phyloP scores from a whole-genome alignment of 2,329 filamentous ascomycete genomes.

The Sclerotinia trifoliorum region DNA sequence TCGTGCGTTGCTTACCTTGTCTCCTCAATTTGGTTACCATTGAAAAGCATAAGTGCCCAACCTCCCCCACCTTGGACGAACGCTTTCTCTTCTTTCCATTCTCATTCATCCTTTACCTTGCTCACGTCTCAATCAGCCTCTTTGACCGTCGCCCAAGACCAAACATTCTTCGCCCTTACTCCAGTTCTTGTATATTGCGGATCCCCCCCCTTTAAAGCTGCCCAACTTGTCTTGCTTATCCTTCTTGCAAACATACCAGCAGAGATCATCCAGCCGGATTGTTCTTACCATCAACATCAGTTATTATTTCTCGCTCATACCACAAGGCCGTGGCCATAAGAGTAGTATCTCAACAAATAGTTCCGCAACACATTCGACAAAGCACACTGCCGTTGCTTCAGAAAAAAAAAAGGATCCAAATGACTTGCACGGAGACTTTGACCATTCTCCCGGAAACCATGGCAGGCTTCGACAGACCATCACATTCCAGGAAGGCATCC shows the following conservation, averaged over 20 bases:
- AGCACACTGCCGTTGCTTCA: constrained; percentile 25
- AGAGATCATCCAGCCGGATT: constrained; percentile 24
- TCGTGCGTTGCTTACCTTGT: constrained; percentile 21
- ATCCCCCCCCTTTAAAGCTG: constrained; percentile 13
- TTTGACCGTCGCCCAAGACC: constrained; percentile 26
- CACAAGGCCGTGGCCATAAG: constrained; percentile 30
- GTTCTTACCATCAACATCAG: constrained; percentile 19
- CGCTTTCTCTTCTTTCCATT: constrained; percentile 26
- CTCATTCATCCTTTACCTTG: constrained; percentile 27
- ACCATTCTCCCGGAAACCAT: constrained; percentile 38
- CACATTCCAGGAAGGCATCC: constrained; percentile 37
- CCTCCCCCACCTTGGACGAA: constrained; percentile 29
- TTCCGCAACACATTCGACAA: constrained; percentile 12
- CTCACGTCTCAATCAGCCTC: constrained; percentile 19
- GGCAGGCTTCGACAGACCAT: constrained; percentile 36
- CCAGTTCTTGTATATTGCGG: constrained; percentile 24
- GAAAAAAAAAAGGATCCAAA: constrained; percentile 31
- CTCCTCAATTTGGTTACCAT: constrained; percentile 20
- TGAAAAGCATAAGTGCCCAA: constrained; percentile 35
- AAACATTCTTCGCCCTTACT: constrained; percentile 22
- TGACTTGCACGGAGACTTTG: constrained; percentile 39
- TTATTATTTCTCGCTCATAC: constrained; percentile 24
- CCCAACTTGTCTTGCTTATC: constrained; percentile 12
- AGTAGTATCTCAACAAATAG: constrained; percentile 23
- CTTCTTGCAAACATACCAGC: constrained; percentile 26